These are phyloP conservation scores for Cladobotryum mycophilum DNA, from an alignment of 2,329 filamentous ascomycete species.

Conservation along the genomic window DNA sequence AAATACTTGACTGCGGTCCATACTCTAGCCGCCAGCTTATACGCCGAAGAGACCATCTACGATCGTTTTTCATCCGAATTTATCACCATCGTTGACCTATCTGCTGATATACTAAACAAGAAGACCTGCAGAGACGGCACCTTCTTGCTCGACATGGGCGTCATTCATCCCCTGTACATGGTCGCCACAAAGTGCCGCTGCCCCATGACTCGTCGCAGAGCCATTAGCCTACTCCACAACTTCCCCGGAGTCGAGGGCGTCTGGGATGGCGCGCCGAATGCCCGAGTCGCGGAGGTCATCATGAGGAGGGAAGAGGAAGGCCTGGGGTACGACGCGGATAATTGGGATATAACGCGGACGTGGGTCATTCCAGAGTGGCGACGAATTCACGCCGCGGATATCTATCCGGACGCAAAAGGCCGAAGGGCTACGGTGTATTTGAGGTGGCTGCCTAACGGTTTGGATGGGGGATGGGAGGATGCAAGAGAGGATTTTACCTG, in stretches of 20 bases:
- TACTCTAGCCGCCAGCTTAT: slow-evolving; percentile 9
- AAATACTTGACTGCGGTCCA: slow-evolving; percentile 10
- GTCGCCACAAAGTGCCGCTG: slow-evolving; percentile 14
- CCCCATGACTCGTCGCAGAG: slow-evolving; percentile 11
- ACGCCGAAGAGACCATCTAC: slow-evolving; percentile 11
- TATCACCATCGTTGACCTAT: slow-evolving; percentile 9
- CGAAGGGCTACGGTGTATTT: not conserved
- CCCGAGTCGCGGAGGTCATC: slow-evolving; percentile 9
- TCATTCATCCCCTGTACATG: slow-evolving; percentile 14
- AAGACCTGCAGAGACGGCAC: not conserved
- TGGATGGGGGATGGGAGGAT: not conserved
- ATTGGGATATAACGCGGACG: not conserved
- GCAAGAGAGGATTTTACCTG: not conserved
- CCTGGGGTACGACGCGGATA: not conserved
- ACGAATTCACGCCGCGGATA: slow-evolving; percentile 5
- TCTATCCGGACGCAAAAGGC: not conserved
- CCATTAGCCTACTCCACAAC: slow-evolving; percentile 8
- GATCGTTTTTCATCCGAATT: slow-evolving; percentile 10
- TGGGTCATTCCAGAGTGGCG: slow-evolving; percentile 9
- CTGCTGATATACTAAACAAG: not conserved
- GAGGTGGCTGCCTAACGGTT: not conserved
- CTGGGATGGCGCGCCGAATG: slow-evolving; percentile 9
- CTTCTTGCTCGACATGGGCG: slow-evolving; percentile 12
- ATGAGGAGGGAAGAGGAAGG: slow-evolving; percentile 13
- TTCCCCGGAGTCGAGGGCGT: slow-evolving; percentile 8